phyloP scores from a whole-genome alignment of 75 land plant species.

The Selaginella moellendorffii region DNA sequence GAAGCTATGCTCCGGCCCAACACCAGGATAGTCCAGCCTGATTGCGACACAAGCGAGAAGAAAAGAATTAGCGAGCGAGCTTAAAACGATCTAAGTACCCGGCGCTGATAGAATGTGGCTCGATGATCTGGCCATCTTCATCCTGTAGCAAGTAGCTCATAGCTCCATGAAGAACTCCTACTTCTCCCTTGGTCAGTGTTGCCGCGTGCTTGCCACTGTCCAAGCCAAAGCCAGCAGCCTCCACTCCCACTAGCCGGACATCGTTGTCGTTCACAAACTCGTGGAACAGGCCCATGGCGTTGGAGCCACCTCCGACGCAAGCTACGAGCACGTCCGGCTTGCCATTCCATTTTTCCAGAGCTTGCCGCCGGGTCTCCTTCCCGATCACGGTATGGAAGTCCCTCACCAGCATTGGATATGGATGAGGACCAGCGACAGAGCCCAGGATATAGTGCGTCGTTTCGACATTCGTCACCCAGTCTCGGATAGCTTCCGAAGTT shows the following conservation, averaged over 20 bases:
- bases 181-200: constrained; percentile 15
- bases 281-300: constrained; percentile 11
- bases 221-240: constrained; percentile 11
- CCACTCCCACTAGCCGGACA: constrained; percentile 16
- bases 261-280: constrained; percentile 14
- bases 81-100: background rate
- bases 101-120: background rate
- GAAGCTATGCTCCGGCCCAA: background rate
- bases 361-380: constrained; percentile 73
- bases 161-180: constrained; percentile 12
- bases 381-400: constrained; percentile 85
- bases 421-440: constrained; percentile 87
- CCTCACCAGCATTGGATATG: constrained; percentile 67
- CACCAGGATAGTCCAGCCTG: background rate
- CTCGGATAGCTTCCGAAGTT: constrained; percentile 69
- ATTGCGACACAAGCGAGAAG: background rate
- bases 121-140: background rate
- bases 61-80: background rate
- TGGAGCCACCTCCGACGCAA: constrained; percentile 7
- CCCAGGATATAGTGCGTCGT: constrained; percentile 64
- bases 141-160: constrained; percentile 9
- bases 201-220: constrained; percentile 16
- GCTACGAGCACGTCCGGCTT: constrained; percentile 13
- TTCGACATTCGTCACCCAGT: constrained; percentile 79
- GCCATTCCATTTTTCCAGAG: constrained; percentile 9